phyloP scores from a whole-genome alignment of 1,284 basidiomycete species.

The Calocybe gambosa region DNA sequence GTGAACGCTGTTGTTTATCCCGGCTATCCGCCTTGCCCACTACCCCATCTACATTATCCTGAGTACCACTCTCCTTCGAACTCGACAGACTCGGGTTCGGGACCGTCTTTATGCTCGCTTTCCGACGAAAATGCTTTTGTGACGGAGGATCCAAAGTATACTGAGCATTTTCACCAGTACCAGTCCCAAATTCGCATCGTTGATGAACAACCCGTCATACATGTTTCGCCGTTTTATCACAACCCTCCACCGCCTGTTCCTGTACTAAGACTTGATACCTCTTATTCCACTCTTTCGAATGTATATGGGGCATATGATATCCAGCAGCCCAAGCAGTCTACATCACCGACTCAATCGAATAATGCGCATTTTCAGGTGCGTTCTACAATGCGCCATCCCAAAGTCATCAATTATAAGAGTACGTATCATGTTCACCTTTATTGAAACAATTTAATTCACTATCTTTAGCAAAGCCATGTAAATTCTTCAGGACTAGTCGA shows the following conservation, averaged over 20 bases:
- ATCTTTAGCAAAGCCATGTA: slow-evolving; percentile 59
- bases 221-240: slow-evolving; percentile 27
- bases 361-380: slow-evolving; percentile 19
- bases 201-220: slow-evolving; percentile 27
- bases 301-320: slow-evolving; percentile 13
- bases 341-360: slow-evolving; percentile 8
- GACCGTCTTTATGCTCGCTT: slow-evolving; percentile 24
- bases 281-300: slow-evolving; percentile 8
- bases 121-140: slow-evolving; percentile 26
- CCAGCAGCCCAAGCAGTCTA: slow-evolving; percentile 8
- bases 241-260: slow-evolving; percentile 5
- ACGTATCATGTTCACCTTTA: slow-evolving; percentile 14
- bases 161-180: slow-evolving; percentile 31
- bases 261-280: slow-evolving; percentile 10
- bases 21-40: slow-evolving; percentile 8
- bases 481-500: slow-evolving; percentile 43
- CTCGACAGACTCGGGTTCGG: slow-evolving; percentile 15
- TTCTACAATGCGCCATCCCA: slow-evolving; percentile 24
- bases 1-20: background rate
- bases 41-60: slow-evolving; percentile 7
- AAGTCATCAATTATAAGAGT: slow-evolving; percentile 38
- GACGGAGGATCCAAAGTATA: slow-evolving; percentile 34
- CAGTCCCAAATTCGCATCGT: slow-evolving; percentile 31
- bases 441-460: background rate
- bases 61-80: slow-evolving; percentile 9